phyloP scores from a whole-genome alignment of 2,329 filamentous ascomycete genomes.

The Didymella glomerata region DNA sequence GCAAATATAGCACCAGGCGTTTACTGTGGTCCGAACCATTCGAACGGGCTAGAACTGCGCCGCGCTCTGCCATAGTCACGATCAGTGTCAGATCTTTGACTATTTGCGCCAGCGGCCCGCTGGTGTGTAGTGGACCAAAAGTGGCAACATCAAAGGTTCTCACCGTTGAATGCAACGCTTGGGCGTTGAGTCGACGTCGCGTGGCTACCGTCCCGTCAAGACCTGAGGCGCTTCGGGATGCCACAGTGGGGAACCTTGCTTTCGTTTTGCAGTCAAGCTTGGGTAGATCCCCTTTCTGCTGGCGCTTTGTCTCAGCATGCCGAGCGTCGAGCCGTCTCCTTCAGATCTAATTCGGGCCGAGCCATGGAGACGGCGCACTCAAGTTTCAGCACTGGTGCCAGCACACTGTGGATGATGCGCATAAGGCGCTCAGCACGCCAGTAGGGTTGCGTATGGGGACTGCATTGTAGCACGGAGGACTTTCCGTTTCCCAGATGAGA shows the following conservation, averaged over 20 bases:
- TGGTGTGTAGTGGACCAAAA: not conserved
- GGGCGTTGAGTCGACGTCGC: not conserved
- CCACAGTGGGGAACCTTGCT: not conserved
- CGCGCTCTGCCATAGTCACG: not conserved
- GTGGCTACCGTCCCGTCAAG: not conserved
- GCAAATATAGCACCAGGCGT: not conserved
- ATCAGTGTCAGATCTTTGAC: not conserved
- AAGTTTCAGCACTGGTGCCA: not conserved
- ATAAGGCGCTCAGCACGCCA: not conserved
- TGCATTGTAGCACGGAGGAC: too few species aligned
- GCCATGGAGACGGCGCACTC: constrained; percentile 1
- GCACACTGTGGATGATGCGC: constrained; percentile 5
- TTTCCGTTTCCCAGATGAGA: not conserved
- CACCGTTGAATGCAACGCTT: not conserved
- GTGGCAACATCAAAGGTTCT: not conserved
- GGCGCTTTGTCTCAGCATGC: not conserved
- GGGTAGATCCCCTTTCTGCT: not conserved
- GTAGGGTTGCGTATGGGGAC: not conserved
- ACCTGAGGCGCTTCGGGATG: not conserved
- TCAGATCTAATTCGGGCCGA: constrained; percentile 2
- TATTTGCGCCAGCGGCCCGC: constrained; percentile 8
- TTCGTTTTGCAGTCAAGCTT: not conserved
- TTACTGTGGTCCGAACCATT: not conserved
- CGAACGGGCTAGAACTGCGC: constrained; percentile 2
- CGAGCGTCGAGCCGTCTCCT: not conserved